These are phyloP conservation scores for Auricularia sp. DNA, from an alignment of 768 basidiomycete species.

Conservation along the genomic window DNA sequence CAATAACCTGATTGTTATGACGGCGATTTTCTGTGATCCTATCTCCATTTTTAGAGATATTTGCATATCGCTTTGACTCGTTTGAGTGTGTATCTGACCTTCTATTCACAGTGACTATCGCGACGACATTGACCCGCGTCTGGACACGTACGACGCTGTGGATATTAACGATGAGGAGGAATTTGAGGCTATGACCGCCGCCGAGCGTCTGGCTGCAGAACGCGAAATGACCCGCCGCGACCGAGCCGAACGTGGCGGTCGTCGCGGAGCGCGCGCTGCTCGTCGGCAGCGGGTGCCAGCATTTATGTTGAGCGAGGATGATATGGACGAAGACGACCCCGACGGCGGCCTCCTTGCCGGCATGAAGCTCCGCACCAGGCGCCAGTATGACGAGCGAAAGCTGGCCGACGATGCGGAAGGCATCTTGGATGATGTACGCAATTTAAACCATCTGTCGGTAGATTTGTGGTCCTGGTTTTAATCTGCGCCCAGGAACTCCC, in stretches of 20 bases:
- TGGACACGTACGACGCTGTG: slow-evolving; percentile 81
- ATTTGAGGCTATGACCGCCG: slow-evolving; percentile 53
- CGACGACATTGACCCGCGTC: slow-evolving; percentile 54
- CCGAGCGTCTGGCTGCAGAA: slow-evolving; percentile 74
- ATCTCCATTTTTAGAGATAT: no score
- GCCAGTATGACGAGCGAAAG: slow-evolving; percentile 88
- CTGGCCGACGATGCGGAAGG: slow-evolving; percentile 89
- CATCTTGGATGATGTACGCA: slow-evolving; percentile 54
- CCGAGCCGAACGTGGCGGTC: slow-evolving; percentile 55
- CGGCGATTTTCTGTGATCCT: no score
- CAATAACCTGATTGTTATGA: no score
- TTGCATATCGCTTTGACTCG: no score
- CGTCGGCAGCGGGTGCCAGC: slow-evolving; percentile 73
- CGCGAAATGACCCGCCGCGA: slow-evolving; percentile 82
- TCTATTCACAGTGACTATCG: slow-evolving; percentile 54
- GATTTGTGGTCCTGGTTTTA: background rate
- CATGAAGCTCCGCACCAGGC: slow-evolving; percentile 73
- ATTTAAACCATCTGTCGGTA: background rate
- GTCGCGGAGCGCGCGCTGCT: slow-evolving; percentile 62
- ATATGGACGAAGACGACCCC: slow-evolving; percentile 58
- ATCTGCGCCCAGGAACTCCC: slow-evolving; percentile 65
- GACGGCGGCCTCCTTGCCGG: slow-evolving; percentile 52
- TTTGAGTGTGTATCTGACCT: background rate
- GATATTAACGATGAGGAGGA: slow-evolving; percentile 73
- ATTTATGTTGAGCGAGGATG: slow-evolving; percentile 76